Percentiles rank a stretch among this genome's conserved stretches.
phyloP scores from a whole-genome alignment of 106 monocot genomes.

The Allium cepa region DNA sequence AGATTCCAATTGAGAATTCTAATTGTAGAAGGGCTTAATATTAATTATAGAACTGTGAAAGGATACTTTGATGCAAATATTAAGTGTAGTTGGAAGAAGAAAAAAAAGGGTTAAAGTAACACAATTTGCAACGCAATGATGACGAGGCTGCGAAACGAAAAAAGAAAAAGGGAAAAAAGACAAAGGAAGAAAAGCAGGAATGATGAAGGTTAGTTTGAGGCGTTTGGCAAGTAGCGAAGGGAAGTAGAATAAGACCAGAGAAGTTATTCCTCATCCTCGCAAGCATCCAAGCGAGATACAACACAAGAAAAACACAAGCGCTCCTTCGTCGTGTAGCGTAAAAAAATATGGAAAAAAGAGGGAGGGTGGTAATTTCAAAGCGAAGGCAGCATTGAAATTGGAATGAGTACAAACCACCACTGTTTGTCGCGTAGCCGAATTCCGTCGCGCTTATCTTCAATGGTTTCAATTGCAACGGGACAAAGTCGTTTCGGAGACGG shows the following conservation, averaged over 20 bases:
- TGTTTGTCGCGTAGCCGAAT: background rate
- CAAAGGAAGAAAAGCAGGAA: background rate
- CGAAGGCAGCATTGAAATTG: background rate
- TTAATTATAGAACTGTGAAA: too few relatives aligned
- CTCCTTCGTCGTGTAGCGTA: background rate
- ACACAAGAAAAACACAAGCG: slow-evolving; percentile 1
- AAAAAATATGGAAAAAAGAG: background rate
- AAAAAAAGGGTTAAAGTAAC: background rate
- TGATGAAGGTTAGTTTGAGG: background rate
- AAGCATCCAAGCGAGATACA: slow-evolving; percentile 1
- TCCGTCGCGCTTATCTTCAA: background rate
- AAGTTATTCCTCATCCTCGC: slow-evolving; percentile 9
- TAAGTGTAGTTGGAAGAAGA: background rate
- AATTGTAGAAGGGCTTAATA: too few relatives aligned
- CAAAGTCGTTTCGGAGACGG: background rate
- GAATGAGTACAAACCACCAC: background rate
- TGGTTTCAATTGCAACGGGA: background rate
- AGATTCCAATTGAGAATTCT: too few relatives aligned
- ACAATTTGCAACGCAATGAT: too few relatives aligned
- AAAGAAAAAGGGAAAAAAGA: background rate
- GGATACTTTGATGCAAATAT: too few relatives aligned
- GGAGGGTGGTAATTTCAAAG: background rate
- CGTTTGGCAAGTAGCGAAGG: background rate
- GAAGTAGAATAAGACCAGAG: slow-evolving; percentile 1
- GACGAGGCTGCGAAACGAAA: background rate